Evolutionary conservation across 2,329 filamentous ascomycete species (phyloP), one percentile per base, ranked within the genome.

Genomic region (Metarhizium guizhouense): DNA sequence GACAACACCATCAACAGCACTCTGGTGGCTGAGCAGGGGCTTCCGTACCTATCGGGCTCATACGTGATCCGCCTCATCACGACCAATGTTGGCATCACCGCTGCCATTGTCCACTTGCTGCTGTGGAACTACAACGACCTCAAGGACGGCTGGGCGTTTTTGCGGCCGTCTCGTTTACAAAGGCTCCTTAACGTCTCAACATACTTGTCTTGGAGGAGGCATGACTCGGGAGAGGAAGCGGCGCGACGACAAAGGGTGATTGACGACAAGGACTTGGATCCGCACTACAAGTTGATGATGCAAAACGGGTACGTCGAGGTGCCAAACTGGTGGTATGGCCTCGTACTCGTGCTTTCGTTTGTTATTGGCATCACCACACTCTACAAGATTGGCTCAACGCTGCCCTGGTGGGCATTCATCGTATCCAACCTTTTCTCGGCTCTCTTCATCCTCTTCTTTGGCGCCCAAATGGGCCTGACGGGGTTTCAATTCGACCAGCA

Each of bases 1-100:
- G 58, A 59, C 18, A 55, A 54, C 47, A 54, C 61, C 5, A 62
- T 70, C 55, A 63, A 68, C 2, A 60, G 55, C 5, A 62, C 63
- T 6, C 61, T 56, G 1, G 56, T 79, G 0, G 64, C 66, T 0
- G 57, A 60, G 6, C 58, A 68, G 47, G 75, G 76, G 7, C 57
- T 74, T 6, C 76, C 77, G 0, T 75, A 64, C 52, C 63, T 79
- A 30, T 65, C 76, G 8, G 63, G 69, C 0, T 65, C 69, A n/a
- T 68, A 77, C 56, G 62, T 70, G 13, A 56, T 65, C 6, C 70
- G 74, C 56, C 63, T 78, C 14, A 64, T 79, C 36, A 70, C 70
- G 2, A 68, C 69, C 4, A 79, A 79, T 58, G 68, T 76, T 59
- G 74, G 70, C 3, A 65, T 76, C 29, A 77, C 76, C 3, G 76